Evolutionary conservation across 495 filamentous ascomycete genomes (phyloP).

Genomic region (Xeromyces bisporus): DNA sequence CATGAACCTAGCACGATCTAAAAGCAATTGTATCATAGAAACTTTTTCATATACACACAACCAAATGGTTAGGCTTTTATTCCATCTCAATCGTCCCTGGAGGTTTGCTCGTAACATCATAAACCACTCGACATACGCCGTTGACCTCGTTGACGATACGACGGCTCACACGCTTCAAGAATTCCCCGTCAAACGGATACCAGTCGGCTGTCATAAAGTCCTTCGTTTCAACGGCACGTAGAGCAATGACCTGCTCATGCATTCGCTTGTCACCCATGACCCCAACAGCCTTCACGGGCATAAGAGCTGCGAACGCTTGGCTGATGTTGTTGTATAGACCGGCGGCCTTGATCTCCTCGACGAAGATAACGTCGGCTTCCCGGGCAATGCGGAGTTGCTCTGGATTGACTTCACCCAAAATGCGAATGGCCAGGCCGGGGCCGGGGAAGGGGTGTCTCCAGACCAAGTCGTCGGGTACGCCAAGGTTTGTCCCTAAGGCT

Average conservation of each 20-base stretch:
- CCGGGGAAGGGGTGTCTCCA: conserved; percentile 74
- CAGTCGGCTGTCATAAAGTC: conserved; percentile 77
- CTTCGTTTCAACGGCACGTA: conserved; percentile 59
- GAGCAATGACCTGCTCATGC: conserved; percentile 36
- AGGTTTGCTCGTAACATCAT: conserved; percentile 62
- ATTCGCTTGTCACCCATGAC: conserved; percentile 67
- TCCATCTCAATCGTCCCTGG: conserved; percentile 67
- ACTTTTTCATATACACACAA: too few species aligned
- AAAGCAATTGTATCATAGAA: too few species aligned
- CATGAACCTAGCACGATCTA: too few species aligned
- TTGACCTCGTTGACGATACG: conserved; percentile 77
- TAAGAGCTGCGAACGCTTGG: conserved; percentile 71
- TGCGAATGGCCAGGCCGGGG: conserved; percentile 76
- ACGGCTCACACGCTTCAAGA: conserved; percentile 50
- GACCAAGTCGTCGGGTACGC: conserved; percentile 60
- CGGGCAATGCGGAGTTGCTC: conserved; percentile 67
- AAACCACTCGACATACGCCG: conserved; percentile 46
- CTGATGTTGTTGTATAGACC: conserved; percentile 69
- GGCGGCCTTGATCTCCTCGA: conserved; percentile 65
- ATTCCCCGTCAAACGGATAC: conserved; percentile 46
- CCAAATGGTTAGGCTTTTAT: too few species aligned
- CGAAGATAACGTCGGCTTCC: conserved; percentile 70
- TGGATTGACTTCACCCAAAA: conserved; percentile 73
- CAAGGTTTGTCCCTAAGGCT: conserved; percentile 57
- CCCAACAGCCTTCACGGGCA: conserved; percentile 55